Base-by-base conservation (phyloP, 257 asterid species). In the Scutellaria galericulata region DNA sequence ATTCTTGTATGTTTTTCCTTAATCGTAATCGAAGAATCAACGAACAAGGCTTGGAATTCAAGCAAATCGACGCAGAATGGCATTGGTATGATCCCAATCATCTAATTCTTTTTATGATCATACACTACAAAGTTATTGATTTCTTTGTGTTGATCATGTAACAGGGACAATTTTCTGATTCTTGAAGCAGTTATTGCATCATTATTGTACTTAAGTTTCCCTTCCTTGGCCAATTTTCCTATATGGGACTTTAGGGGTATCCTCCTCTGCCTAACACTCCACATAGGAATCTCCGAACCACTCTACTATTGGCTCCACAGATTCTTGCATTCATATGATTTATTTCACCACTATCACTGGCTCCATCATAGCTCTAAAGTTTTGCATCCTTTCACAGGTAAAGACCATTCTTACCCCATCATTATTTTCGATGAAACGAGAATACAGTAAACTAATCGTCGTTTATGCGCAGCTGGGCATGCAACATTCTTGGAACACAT, bases 121-220 rank as follows among this genome's bases (percentile, higher is more conserved):
- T 31, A 31, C 3, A 31, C 37, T 31, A 31, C 2, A 3, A 31
- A 31, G 37, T 55, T 73, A 15, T 68, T 75, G 55, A 71, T 78
- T 57, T 9, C 37, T 7, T 62, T 15, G 61, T 50, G 14, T 57
- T 54, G 2, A 27, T 52, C 37, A 24, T 64, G 64, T 11, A 64
- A 73, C 94, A 95, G 99, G 99, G 99, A 92, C 65, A 88, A 88
- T 73, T 95, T 86, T 73, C 70, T 95, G 77, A 83, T 92, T 47
- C 96, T 92, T 82, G 92, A 92, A 81, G 85, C 90, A 6, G 42
- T 80, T 66, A 54, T 77, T 54, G 96, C 84, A 67, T 68, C 91
- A 46, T 76, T 87, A 7, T 75, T 82, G 79, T 86, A 73, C 74
- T 78, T 88, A 84, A 82, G 86, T 81, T 83, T 84, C 75, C 91